Evolutionary conservation across 441 rosid species (phyloP).

Genomic region (Raphanus hybrid): DNA sequence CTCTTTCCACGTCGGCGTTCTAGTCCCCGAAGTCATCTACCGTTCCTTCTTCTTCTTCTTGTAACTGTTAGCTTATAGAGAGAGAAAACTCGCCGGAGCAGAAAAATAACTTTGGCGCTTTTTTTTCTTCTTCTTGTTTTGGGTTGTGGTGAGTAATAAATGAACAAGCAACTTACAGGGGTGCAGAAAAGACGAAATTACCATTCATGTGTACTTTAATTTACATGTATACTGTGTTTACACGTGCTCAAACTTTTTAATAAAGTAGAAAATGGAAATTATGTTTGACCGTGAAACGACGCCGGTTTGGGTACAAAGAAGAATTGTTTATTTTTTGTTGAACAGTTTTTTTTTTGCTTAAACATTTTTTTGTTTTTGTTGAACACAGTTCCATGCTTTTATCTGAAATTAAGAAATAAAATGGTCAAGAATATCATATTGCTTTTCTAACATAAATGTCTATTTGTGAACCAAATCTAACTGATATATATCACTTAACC

Average conservation of each 20-base stretch:
- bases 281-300: constrained; percentile 24
- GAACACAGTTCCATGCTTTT: too few species aligned
- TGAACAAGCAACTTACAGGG: constrained; percentile 37
- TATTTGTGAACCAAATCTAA: neutral
- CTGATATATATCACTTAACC: too few species aligned
- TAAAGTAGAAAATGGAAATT: constrained; percentile 30
- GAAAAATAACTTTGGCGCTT: constrained; percentile 36
- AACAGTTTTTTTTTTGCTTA: too few species aligned
- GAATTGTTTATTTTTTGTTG: too few species aligned
- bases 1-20: constrained; percentile 79
- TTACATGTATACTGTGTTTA: constrained; percentile 50
- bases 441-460: constrained; percentile 10
- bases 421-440: constrained; percentile 28
- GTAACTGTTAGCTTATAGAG: neutral
- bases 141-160: constrained; percentile 30
- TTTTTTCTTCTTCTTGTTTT: neutral
- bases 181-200: constrained; percentile 29
- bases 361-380: too few species aligned
- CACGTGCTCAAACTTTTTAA: constrained; percentile 54
- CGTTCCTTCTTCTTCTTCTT: constrained; percentile 9
- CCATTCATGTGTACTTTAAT: constrained; percentile 24
- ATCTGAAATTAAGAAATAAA: too few species aligned
- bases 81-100: constrained; percentile 41
- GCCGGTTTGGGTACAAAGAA: neutral
- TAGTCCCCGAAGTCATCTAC: constrained; percentile 66